phyloP scores from a whole-genome alignment of 2,329 filamentous ascomycete genomes.

The Phialophora verrucosa region DNA sequence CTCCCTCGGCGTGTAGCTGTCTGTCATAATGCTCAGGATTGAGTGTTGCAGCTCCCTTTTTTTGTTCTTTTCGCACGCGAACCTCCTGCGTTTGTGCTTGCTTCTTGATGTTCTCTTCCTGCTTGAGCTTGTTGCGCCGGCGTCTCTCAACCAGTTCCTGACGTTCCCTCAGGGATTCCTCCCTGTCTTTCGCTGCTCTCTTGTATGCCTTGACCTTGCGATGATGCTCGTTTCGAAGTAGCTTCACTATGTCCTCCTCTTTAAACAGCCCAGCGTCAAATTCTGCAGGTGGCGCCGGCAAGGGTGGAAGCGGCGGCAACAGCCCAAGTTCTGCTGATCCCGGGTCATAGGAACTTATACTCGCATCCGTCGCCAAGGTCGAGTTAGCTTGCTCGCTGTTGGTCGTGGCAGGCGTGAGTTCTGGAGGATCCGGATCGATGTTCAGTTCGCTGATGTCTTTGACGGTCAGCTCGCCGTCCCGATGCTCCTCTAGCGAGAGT shows the following conservation, averaged over 20 bases:
- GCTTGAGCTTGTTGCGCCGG: constrained; percentile 28
- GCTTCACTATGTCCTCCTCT: constrained; percentile 70
- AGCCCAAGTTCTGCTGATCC: constrained; percentile 39
- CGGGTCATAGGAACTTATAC: neutral
- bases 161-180: constrained; percentile 59
- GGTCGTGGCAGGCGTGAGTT: constrained; percentile 5
- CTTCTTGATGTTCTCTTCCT: constrained; percentile 41
- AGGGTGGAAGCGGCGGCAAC: constrained; percentile 54
- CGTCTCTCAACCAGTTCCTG: constrained; percentile 40
- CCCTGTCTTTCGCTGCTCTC: constrained; percentile 68
- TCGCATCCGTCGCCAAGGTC: neutral
- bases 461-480: constrained; percentile 45
- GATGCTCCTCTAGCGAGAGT: constrained; percentile 56
- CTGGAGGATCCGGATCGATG: constrained; percentile 20
- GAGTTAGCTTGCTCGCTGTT: neutral
- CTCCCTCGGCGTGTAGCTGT: constrained; percentile 25
- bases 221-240: constrained; percentile 71
- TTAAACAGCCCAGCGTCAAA: constrained; percentile 63
- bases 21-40: constrained; percentile 33
- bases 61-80: constrained; percentile 41
- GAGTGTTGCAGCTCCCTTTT: constrained; percentile 36
- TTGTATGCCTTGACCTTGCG: constrained; percentile 68
- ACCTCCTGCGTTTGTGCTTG: constrained; percentile 34
- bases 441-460: constrained; percentile 42
- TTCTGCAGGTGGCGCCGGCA: constrained; percentile 61